These are phyloP conservation scores for Taphrina communis DNA, from an alignment of 1,139 yeast species.

Conservation along the genomic window DNA sequence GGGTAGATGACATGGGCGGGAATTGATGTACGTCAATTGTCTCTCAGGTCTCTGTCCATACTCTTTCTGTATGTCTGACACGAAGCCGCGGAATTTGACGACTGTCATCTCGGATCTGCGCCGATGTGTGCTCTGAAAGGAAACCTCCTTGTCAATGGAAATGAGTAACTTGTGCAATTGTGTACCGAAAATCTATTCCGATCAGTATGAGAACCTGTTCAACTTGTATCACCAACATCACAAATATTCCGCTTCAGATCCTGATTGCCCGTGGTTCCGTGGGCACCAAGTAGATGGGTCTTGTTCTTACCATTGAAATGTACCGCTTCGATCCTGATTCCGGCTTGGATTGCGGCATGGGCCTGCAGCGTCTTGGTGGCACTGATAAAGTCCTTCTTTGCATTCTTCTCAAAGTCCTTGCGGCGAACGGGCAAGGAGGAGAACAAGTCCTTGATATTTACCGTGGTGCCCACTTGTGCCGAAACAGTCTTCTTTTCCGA, in stretches of 20 bases:
- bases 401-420: constrained; percentile 71
- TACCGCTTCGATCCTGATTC: constrained; percentile 50
- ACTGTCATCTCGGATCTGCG: not conserved
- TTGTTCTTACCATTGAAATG: constrained; percentile 24
- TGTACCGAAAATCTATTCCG: constrained; percentile 30
- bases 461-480: constrained; percentile 61
- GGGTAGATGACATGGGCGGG: constrained; percentile 71
- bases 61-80: constrained; percentile 68
- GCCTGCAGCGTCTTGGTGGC: constrained; percentile 67
- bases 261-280: constrained; percentile 33
- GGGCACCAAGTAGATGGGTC: constrained; percentile 13
- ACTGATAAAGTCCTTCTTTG: constrained; percentile 73
- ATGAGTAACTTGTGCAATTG: constrained; percentile 16
- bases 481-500: constrained; percentile 3
- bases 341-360: constrained; percentile 67
- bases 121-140: constrained; percentile 18
- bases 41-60: constrained; percentile 61
- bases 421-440: constrained; percentile 69
- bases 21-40: constrained; percentile 74
- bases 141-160: constrained; percentile 2
- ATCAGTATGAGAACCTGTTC: not conserved
- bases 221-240: constrained; percentile 2
- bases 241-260: constrained; percentile 4
- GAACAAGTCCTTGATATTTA: constrained; percentile 62
- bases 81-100: constrained; percentile 59